A percentile compares a stretch with the other conserved stretches of the same genome.
phyloP scores from a whole-genome alignment of 2,329 filamentous ascomycete genomes.

The Xylariaceae sp. region DNA sequence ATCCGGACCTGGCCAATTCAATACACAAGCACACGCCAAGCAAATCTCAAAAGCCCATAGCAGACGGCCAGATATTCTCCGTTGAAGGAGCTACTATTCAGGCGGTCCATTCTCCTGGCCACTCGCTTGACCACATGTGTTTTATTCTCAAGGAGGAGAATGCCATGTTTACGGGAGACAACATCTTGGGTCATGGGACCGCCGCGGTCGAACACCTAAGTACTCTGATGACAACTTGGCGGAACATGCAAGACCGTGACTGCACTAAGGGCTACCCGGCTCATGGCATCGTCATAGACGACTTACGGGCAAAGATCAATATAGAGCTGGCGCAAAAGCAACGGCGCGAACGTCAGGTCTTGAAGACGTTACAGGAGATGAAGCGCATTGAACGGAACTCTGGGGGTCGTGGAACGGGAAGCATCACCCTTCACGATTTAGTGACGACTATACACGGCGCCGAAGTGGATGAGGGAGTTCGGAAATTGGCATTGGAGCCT shows the following conservation, averaged over 20 bases:
- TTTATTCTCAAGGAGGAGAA: constrained; percentile 78
- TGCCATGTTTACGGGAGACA: constrained; percentile 86
- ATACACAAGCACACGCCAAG: constrained; percentile 70
- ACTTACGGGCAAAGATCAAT: constrained; percentile 73
- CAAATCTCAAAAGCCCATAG: constrained; percentile 58
- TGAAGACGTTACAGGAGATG: constrained; percentile 61
- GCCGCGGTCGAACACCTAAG: constrained; percentile 76
- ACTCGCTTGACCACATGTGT: constrained; percentile 81
- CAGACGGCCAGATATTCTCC: constrained; percentile 56
- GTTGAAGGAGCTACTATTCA: constrained; percentile 49
- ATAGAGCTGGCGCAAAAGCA: constrained; percentile 83
- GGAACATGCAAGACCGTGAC: constrained; percentile 67
- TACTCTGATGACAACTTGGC: constrained; percentile 3
- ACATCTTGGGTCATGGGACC: constrained; percentile 83
- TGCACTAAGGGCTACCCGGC: constrained; percentile 78
- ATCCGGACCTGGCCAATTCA: constrained; percentile 59
- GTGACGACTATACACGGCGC: constrained; percentile 52
- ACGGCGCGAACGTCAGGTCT: constrained; percentile 77
- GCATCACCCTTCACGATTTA: constrained; percentile 50
- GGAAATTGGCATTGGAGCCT: constrained; percentile 49
- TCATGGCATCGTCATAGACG: constrained; percentile 77
- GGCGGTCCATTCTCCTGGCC: constrained; percentile 59
- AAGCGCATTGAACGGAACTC: too few relatives aligned
- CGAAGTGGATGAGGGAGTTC: constrained; percentile 43
- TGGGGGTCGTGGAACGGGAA: constrained; percentile 36